phyloP scores from a whole-genome alignment of 106 monocot genomes.

The Agapanthus africanus region DNA sequence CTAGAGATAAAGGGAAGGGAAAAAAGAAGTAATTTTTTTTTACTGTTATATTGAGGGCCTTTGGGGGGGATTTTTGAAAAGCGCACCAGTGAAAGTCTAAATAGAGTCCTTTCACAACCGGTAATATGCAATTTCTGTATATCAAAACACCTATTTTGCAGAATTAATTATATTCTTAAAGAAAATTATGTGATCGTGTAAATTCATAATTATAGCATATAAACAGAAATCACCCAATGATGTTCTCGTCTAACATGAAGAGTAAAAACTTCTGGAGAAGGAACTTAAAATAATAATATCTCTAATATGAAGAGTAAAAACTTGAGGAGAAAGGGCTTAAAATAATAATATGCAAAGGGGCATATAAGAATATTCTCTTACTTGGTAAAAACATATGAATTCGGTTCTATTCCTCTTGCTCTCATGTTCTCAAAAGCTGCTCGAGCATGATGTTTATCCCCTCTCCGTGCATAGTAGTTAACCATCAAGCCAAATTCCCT shows the following conservation, averaged over 20 bases:
- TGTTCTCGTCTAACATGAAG: too few relatives aligned
- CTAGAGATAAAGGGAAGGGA: too few relatives aligned
- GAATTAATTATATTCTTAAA: background rate
- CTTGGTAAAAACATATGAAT: constrained; percentile 89
- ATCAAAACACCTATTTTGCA: background rate
- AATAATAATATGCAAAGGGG: background rate
- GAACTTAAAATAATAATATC: too few relatives aligned
- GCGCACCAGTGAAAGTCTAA: too few relatives aligned
- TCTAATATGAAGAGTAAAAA: background rate
- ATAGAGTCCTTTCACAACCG: background rate
- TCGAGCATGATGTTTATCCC: constrained; percentile 98
- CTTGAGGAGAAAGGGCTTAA: too few relatives aligned
- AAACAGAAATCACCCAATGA: background rate
- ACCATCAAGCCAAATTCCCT: constrained; percentile 92
- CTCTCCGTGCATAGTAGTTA: constrained; percentile 87
- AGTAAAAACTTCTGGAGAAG: too few relatives aligned
- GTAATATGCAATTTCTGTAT: background rate
- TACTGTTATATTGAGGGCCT: too few relatives aligned
- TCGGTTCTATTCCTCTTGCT: constrained; percentile 97
- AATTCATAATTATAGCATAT: background rate
- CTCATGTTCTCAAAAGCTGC: constrained; percentile 95
- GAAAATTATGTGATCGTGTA: background rate
- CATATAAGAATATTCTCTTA: constrained; percentile 18
- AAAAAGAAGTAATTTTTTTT: too few relatives aligned
- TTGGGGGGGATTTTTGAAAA: too few relatives aligned